Percentiles rank a stretch among this genome's conserved stretches.
Conservation (phyloP, 108 stramenopile genomes). For the Cylindrotheca fusiformis region DNA sequence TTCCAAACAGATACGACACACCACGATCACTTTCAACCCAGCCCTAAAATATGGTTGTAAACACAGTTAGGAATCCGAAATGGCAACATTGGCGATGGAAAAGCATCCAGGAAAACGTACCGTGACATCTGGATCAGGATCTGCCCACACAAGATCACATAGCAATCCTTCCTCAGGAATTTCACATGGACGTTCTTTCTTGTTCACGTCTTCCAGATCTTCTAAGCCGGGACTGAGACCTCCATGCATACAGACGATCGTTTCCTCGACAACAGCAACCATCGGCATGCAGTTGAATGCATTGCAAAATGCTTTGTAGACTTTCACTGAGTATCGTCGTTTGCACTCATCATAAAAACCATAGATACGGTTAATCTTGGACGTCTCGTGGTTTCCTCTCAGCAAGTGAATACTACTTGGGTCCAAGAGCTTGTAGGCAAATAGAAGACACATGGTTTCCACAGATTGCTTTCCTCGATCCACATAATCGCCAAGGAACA, state of each 20-base stretch:
- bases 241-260: constrained; percentile 91
- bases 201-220: constrained; percentile 92
- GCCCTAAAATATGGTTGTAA: too few species aligned
- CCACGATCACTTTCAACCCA: constrained; percentile 99
- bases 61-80: not conserved
- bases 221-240: constrained; percentile 92
- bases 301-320: constrained; percentile 98
- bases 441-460: constrained; percentile 73
- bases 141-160: constrained; percentile 97
- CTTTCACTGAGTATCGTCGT: constrained; percentile 96
- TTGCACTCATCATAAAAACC: constrained; percentile 97
- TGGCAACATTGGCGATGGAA: not conserved
- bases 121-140: constrained; percentile 94
- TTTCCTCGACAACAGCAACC: constrained; percentile 92
- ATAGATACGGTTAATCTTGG: constrained; percentile 93
- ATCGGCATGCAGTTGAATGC: constrained; percentile 94
- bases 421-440: constrained; percentile 80
- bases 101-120: not conserved
- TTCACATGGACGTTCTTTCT: constrained; percentile 92
- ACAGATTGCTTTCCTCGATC: constrained; percentile 90
- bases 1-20: constrained; percentile 97
- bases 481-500: constrained; percentile 91
- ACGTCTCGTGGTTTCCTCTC: constrained; percentile 87
- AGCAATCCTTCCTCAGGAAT: constrained; percentile 96
- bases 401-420: constrained; percentile 77